These are phyloP conservation scores for Syncephalastrum sp. DNA, from an alignment of 371 early-diverging fungal genomes.

Conservation along the genomic window DNA sequence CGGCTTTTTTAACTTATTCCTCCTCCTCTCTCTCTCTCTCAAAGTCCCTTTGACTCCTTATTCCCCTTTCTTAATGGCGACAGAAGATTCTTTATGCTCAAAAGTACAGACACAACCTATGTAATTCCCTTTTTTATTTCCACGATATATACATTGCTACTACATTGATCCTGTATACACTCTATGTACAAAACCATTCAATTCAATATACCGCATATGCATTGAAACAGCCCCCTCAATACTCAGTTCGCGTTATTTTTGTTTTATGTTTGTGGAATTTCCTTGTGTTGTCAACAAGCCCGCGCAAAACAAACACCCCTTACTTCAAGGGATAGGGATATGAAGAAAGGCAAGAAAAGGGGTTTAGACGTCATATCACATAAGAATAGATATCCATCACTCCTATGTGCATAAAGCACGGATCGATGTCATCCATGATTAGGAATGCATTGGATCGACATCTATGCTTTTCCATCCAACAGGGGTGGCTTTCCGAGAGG, in stretches of 20 bases:
- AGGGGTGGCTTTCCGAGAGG: too few species aligned
- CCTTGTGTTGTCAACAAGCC: too few species aligned
- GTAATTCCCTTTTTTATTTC: slow-evolving; percentile 9
- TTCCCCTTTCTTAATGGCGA: slow-evolving; percentile 1
- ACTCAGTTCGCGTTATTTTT: neutral
- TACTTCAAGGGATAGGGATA: neutral
- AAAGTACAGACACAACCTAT: slow-evolving; percentile 4
- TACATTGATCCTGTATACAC: neutral
- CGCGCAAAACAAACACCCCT: slow-evolving; percentile 1
- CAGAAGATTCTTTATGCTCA: slow-evolving; percentile 5
- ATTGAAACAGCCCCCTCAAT: slow-evolving; percentile 2
- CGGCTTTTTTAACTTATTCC: slow-evolving; percentile 4
- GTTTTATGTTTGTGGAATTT: too few species aligned
- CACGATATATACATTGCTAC: slow-evolving; percentile 4
- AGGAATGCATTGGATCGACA: too few species aligned
- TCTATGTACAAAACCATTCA: neutral
- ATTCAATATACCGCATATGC: neutral
- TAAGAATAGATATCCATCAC: too few species aligned
- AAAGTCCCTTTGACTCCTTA: neutral
- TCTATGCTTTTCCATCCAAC: too few species aligned
- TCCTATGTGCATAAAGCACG: too few species aligned
- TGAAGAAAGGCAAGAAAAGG: too few species aligned
- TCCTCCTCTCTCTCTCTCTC: neutral
- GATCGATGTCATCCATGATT: too few species aligned
- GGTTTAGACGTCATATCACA: too few species aligned